These are phyloP conservation scores for Rhizopus arrhizus DNA, from an alignment of 371 early-diverging fungal species.

Conservation along the genomic window DNA sequence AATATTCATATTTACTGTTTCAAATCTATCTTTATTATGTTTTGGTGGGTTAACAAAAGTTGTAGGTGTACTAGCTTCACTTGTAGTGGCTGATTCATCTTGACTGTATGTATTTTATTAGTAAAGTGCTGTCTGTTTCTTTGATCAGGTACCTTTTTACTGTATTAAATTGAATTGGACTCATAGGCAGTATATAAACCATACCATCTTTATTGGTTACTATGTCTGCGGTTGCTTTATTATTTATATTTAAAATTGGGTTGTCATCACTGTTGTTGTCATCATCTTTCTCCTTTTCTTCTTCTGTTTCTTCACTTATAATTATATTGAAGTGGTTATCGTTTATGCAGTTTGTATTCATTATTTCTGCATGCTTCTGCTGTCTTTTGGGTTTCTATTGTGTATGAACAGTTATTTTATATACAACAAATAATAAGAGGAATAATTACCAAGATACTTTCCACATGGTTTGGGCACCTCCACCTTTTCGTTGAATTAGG, in stretches of 20 bases:
- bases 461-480: slow-evolving; percentile 91
- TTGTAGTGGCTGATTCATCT: slow-evolving; percentile 9
- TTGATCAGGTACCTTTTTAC: slow-evolving; percentile 3
- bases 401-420: not conserved
- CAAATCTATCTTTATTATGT: slow-evolving; percentile 12
- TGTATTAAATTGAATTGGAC: slow-evolving; percentile 43
- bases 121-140: not conserved
- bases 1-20: slow-evolving; percentile 10
- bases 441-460: slow-evolving; percentile 55
- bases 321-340: slow-evolving; percentile 6
- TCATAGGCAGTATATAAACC: slow-evolving; percentile 48
- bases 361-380: slow-evolving; percentile 18
- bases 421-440: not conserved
- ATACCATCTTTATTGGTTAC: slow-evolving; percentile 31
- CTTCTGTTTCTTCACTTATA: slow-evolving; percentile 30
- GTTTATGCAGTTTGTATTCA: slow-evolving; percentile 6
- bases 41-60: slow-evolving; percentile 1
- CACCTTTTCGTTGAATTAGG: slow-evolving; percentile 69
- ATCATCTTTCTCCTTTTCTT: slow-evolving; percentile 1
- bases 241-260: too few relatives aligned
- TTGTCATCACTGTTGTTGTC: too few relatives aligned
- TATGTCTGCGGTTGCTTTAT: slow-evolving; percentile 13
- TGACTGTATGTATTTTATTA: slow-evolving; percentile 6
- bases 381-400: slow-evolving; percentile 34
- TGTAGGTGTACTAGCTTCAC: slow-evolving; percentile 19